Base-by-base conservation (phyloP, 352 stramenopile species). In the Pythium aristosporum region DNA sequence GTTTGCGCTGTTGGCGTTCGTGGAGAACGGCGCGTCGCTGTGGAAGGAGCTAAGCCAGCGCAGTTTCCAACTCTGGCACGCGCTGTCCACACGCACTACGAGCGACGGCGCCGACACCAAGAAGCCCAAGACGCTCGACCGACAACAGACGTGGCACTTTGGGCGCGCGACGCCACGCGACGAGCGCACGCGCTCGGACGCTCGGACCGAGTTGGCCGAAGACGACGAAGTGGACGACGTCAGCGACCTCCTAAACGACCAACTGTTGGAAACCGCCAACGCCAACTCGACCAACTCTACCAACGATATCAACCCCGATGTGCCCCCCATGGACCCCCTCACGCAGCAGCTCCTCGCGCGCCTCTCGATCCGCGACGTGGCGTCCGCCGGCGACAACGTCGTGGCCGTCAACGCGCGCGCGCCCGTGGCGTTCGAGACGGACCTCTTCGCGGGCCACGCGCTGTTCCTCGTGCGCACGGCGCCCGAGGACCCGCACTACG, bases 401-500 rank as follows among this genome's bases (percentile, higher is more conserved):
- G 72, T 93, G 37, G 55, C 68, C 18, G 75, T 92, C 69, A 95
- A 93, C 65, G 73, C 81, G 5, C 73, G 67, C 39, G 55, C 69
- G 28, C 84, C 86, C 11, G 70, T 93, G 16, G 50, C 73, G 13
- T 94, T 97, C 61, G 86, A 96, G 72, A 97, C 91, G 28, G 85
- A 94, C 9, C 81, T 96, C 52, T 97, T 96, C 57, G 57, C 58
- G 0, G 91, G 91, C 5, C 74, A 82, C 37, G 85, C 86, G 42
- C 69, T 91, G 23, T 96, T 97, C 37, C 70, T 97, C 21, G 75
- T 96, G 65, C 86, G 80, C 28, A 95, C 89, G 25, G 34, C 71
- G 0, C 86, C 88, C 0, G 67, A 83, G 32, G 73, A 89, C 42
- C 55, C 78, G 12, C 68, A 71, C 25, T 92, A 87, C 64, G 60